A percentile compares a stretch with the other conserved stretches of the same genome.
Evolutionary conservation across 1,139 yeast species (phyloP).

Genomic region (Suhomyces bribrorum): DNA sequence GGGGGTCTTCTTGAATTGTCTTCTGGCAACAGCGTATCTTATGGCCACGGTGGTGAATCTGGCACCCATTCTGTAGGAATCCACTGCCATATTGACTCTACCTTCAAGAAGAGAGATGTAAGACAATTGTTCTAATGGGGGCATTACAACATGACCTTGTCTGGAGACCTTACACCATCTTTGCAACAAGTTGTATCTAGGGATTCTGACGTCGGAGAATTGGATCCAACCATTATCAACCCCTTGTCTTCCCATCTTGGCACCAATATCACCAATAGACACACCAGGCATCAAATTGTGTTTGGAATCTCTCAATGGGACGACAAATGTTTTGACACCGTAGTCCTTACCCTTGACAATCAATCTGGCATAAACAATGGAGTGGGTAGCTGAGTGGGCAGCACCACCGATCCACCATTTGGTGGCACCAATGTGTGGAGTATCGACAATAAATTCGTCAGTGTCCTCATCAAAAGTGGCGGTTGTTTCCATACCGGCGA

Average conservation of each 20-base stretch:
- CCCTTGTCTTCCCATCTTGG: conserved; percentile 90
- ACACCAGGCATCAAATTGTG: conserved; percentile 78
- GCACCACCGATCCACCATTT: conserved; percentile 99
- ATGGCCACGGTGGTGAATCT: conserved; percentile 81
- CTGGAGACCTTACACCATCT: conserved; percentile 73
- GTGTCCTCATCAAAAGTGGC: conserved; percentile 70
- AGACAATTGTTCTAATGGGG: conserved; percentile 84
- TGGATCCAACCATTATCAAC: conserved; percentile 96
- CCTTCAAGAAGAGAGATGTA: conserved; percentile 88
- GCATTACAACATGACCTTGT: conserved; percentile 67
- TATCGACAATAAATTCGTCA: conserved; percentile 73
- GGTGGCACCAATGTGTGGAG: conserved; percentile 90
- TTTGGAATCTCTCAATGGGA: conserved; percentile 75
- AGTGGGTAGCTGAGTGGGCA: conserved; percentile 88
- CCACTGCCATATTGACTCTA: conserved; percentile 85
- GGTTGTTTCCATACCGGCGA: conserved; percentile 89
- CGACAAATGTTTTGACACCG: conserved; percentile 89
- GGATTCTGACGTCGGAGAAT: conserved; percentile 77
- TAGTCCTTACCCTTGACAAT: conserved; percentile 80
- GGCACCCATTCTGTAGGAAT: conserved; percentile 78
- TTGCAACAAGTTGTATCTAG: conserved; percentile 80
- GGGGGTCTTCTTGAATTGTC: conserved; percentile 64
- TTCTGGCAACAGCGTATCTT: conserved; percentile 85
- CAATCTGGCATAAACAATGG: conserved; percentile 78
- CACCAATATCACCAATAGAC: conserved; percentile 86